Conservation (phyloP, 2,329 filamentous ascomycete species). For the Alternaria sp. region DNA sequence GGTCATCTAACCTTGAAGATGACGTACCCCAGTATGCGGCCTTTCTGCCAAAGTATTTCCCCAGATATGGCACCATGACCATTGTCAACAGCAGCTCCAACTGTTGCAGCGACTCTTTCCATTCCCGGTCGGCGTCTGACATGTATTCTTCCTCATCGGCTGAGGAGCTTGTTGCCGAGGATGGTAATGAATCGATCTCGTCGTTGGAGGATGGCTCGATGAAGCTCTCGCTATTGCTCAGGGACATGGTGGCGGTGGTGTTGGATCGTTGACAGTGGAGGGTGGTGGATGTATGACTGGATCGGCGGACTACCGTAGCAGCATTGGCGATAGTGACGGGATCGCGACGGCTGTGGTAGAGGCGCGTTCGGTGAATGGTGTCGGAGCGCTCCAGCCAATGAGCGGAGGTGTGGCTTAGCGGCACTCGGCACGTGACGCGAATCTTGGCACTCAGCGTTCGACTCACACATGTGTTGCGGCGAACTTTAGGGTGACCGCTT, state of each 20-base stretch:
- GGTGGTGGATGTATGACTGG: not conserved
- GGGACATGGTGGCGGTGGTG: slow-evolving; percentile 37
- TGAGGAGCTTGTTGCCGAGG: slow-evolving; percentile 58
- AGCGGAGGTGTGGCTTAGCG: slow-evolving; percentile 32
- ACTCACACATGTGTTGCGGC: slow-evolving; percentile 24
- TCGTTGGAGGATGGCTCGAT: slow-evolving; percentile 48
- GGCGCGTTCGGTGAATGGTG: slow-evolving; percentile 25
- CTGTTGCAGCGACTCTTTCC: slow-evolving; percentile 93
- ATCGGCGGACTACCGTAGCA: slow-evolving; percentile 20
- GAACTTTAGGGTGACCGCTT: slow-evolving; percentile 9
- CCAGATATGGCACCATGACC: slow-evolving; percentile 90
- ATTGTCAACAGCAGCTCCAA: slow-evolving; percentile 91
- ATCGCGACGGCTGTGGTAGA: slow-evolving; percentile 4
- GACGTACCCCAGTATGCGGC: slow-evolving; percentile 94
- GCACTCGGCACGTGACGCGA: slow-evolving; percentile 18
- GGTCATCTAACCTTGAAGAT: not conserved
- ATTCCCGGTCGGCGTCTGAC: slow-evolving; percentile 91
- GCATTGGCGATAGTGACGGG: slow-evolving; percentile 21
- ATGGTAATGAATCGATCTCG: slow-evolving; percentile 58
- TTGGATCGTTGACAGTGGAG: not conserved
- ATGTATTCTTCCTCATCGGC: slow-evolving; percentile 64
- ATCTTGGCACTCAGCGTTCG: slow-evolving; percentile 23
- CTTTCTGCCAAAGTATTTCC: slow-evolving; percentile 93
- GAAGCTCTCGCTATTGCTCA: slow-evolving; percentile 47
- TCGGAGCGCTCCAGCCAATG: slow-evolving; percentile 32